Evolutionary conservation across 1,139 yeast species (phyloP).

Genomic region (Eremothecium coryli): DNA sequence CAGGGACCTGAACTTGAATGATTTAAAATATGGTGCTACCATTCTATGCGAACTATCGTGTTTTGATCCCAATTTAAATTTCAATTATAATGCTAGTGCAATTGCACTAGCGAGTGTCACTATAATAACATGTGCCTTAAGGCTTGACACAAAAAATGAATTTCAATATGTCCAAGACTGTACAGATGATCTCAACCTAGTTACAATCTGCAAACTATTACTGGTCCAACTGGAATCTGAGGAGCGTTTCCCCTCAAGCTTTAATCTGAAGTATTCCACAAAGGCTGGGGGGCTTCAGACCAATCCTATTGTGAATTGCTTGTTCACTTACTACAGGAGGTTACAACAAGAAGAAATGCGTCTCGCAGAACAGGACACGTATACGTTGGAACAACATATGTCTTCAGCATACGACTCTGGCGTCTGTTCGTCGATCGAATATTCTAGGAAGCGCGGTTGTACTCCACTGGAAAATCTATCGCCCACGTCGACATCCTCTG

Average conservation of each 20-base stretch:
- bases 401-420: background rate
- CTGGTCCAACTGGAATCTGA: constrained; percentile 10
- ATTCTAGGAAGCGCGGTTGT: background rate
- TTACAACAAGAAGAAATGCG: constrained; percentile 2
- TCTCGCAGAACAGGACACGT: too few species aligned
- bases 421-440: background rate
- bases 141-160: constrained; percentile 14
- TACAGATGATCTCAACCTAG: constrained; percentile 12
- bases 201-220: constrained; percentile 13
- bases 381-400: background rate
- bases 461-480: background rate
- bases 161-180: constrained; percentile 17
- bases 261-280: constrained; percentile 23
- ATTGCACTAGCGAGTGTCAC: constrained; percentile 47
- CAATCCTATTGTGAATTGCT: constrained; percentile 10
- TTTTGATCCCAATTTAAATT: constrained; percentile 51
- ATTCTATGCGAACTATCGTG: constrained; percentile 59
- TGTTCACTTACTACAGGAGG: constrained; percentile 6
- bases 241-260: constrained; percentile 23
- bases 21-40: constrained; percentile 46
- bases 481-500: too few species aligned
- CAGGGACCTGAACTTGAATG: constrained; percentile 31
- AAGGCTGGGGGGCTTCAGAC: constrained; percentile 9
- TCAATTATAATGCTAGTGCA: constrained; percentile 46
- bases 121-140: constrained; percentile 18